phyloP scores from a whole-genome alignment of 139 green algal genomes.

The Nannochloris sp. region DNA sequence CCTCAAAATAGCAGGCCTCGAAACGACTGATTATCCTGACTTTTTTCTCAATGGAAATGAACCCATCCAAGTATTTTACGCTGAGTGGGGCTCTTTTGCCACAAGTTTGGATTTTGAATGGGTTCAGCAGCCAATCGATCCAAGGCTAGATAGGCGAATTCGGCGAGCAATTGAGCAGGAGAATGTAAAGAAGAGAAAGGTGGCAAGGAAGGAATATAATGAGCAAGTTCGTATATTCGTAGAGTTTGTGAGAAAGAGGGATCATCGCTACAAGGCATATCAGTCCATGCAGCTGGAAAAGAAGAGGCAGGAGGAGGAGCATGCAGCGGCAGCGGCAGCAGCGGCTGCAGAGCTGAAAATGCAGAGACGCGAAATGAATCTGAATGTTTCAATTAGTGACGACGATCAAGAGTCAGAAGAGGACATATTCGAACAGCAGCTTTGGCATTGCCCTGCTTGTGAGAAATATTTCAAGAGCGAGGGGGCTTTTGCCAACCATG shows the following conservation, averaged over 20 bases:
- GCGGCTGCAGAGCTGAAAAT: constrained; percentile 17
- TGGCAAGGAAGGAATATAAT: constrained; percentile 88
- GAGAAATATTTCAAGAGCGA: constrained; percentile 84
- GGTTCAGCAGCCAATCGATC: constrained; percentile 63
- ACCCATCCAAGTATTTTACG: constrained; percentile 77
- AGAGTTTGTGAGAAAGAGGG: constrained; percentile 78
- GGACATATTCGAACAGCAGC: constrained; percentile 29
- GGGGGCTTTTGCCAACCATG: constrained; percentile 75
- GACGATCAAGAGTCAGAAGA: constrained; percentile 5
- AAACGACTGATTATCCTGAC: constrained; percentile 37
- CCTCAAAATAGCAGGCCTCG: constrained; percentile 51
- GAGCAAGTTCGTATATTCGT: constrained; percentile 79
- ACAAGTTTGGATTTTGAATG: constrained; percentile 79
- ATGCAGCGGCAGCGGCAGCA: constrained; percentile 20
- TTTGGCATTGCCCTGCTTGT: constrained; percentile 77
- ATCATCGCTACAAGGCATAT: constrained; percentile 61
- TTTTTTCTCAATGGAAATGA: not conserved
- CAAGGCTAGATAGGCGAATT: constrained; percentile 72
- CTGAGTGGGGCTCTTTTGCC: constrained; percentile 67
- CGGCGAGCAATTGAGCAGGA: constrained; percentile 88
- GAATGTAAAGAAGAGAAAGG: constrained; percentile 79
- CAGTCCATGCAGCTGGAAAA: not conserved
- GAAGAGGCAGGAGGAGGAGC: not conserved
- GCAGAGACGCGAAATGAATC: constrained; percentile 39
- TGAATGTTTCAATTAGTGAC: constrained; percentile 4